Conservation (phyloP, 345 rosid genomes). For the Eucalyptus microcorys region DNA sequence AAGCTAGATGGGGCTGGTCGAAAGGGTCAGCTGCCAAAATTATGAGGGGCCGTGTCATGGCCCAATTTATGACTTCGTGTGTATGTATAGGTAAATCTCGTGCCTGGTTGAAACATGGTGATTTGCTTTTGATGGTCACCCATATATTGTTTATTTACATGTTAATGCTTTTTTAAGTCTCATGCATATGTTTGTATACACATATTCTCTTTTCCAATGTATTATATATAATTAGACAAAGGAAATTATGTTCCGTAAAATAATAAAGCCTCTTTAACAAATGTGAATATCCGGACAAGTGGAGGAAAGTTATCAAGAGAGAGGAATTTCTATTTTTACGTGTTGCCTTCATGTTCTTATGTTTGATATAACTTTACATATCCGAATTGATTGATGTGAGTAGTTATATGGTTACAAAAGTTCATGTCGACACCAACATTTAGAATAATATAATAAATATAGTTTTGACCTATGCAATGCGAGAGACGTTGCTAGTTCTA, state of each 20-base stretch:
- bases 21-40: not conserved
- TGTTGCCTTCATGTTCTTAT: not conserved
- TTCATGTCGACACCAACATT: not conserved
- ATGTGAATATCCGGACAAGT: not conserved
- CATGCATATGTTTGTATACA: not conserved
- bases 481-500: not conserved
- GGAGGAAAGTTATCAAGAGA: not conserved
- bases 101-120: not conserved
- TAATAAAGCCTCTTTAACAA: not conserved
- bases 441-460: not conserved
- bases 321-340: not conserved
- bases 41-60: not conserved
- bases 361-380: not conserved
- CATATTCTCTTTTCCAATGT: not conserved
- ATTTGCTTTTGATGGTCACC: not conserved
- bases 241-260: not conserved
- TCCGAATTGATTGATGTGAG: not conserved
- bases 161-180: not conserved
- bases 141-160: not conserved
- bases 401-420: not conserved
- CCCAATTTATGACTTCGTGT: not conserved
- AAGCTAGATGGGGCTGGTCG: not conserved
- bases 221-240: not conserved
- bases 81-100: not conserved
- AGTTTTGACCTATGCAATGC: not conserved